Evolutionary conservation across 768 basidiomycete genomes (phyloP).

Genomic region (Leccinum subgranulosum): DNA sequence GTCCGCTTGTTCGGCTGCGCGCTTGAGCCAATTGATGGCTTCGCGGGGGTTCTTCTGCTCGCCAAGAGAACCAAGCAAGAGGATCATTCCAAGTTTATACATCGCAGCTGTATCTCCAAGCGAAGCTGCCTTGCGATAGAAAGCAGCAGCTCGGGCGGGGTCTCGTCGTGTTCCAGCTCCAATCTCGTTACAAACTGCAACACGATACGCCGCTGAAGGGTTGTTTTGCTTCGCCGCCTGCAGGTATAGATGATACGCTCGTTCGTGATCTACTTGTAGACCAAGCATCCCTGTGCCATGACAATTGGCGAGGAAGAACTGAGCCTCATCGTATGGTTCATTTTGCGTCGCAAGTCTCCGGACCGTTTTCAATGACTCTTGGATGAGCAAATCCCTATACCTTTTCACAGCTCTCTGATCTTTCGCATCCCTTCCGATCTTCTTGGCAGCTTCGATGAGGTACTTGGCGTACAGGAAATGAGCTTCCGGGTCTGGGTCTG

Average conservation of each 20-base stretch:
- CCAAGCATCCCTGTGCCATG: constrained; percentile 94
- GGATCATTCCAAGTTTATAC: constrained; percentile 99
- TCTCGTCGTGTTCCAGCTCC: constrained; percentile 94
- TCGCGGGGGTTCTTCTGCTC: constrained; percentile 87
- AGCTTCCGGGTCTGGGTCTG: constrained; percentile 96
- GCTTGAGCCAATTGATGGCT: constrained; percentile 89
- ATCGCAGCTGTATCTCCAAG: constrained; percentile 96
- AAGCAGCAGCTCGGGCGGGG: constrained; percentile 83
- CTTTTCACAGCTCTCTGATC: constrained; percentile 85
- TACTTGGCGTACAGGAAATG: constrained; percentile 99
- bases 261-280: constrained; percentile 95
- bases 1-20: constrained; percentile 96
- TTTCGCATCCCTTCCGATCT: constrained; percentile 69
- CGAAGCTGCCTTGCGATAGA: constrained; percentile 95
- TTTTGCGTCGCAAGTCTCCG: constrained; percentile 91
- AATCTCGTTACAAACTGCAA: constrained; percentile 98
- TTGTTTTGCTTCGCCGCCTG: constrained; percentile 98
- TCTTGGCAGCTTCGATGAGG: constrained; percentile 95
- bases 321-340: constrained; percentile 91
- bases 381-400: constrained; percentile 84
- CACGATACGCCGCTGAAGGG: constrained; percentile 90
- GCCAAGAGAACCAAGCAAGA: constrained; percentile 78
- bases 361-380: constrained; percentile 88
- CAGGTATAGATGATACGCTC: constrained; percentile 94
- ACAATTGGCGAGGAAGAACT: constrained; percentile 98